These are phyloP conservation scores for Cyberlindnera nakhonratchasimensis DNA, from an alignment of 805 yeast species.

Conservation along the genomic window DNA sequence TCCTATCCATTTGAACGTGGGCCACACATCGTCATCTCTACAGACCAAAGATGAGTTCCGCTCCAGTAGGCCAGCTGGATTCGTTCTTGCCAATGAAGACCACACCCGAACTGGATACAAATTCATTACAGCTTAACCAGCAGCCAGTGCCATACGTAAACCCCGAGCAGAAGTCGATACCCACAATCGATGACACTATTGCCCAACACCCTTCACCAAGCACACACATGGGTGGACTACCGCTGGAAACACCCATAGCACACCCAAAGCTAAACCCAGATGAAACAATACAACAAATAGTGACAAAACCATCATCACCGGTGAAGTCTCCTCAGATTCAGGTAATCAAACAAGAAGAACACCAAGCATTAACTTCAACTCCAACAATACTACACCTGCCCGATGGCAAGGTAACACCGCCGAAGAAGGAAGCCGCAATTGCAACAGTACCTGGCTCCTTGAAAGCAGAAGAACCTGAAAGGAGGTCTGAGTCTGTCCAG, in stretches of 20 bases:
- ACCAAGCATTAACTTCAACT: neutral
- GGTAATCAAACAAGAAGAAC: constrained; percentile 4
- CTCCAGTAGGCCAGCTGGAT: constrained; percentile 20
- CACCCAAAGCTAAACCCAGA: constrained; percentile 10
- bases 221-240: neutral
- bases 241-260: neutral
- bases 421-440: constrained; percentile 15
- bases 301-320: constrained; percentile 8
- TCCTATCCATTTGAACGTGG: neutral
- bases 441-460: constrained; percentile 18
- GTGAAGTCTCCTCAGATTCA: constrained; percentile 2
- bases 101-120: constrained; percentile 16
- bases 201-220: neutral
- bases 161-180: neutral
- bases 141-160: neutral
- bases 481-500: constrained; percentile 8
- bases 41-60: constrained; percentile 14
- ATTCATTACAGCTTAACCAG: constrained; percentile 19
- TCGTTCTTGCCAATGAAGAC: constrained; percentile 14
- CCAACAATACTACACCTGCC: constrained; percentile 3
- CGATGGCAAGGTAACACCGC: neutral
- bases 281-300: constrained; percentile 18
- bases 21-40: neutral
- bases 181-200: neutral
- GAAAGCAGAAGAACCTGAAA: constrained; percentile 5